phyloP scores from a whole-genome alignment of 495 filamentous ascomycete species.

The Neurospora sp. region DNA sequence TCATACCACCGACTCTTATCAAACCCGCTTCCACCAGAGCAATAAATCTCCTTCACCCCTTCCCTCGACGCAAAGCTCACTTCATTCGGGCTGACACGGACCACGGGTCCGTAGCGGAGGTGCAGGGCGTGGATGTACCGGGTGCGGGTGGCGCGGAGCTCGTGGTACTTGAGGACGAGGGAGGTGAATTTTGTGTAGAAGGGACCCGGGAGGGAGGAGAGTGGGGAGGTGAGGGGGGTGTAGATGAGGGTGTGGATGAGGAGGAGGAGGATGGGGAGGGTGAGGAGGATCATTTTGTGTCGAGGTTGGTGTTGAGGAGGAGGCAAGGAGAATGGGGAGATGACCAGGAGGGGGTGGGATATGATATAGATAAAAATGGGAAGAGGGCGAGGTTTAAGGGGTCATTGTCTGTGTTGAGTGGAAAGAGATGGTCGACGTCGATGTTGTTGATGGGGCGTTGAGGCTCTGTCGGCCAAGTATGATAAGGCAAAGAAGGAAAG shows the following conservation, averaged over 20 bases:
- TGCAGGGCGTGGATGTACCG: slow-evolving; percentile 47
- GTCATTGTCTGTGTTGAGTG: background rate
- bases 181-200: slow-evolving; percentile 43
- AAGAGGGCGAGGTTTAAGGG: background rate
- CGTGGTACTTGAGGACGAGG: slow-evolving; percentile 44
- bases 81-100: slow-evolving; percentile 50
- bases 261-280: slow-evolving; percentile 7
- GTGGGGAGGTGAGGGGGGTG: slow-evolving; percentile 24
- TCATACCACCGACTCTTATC: slow-evolving; percentile 61
- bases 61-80: slow-evolving; percentile 47
- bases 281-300: slow-evolving; percentile 8
- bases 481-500: background rate
- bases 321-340: background rate
- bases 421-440: background rate
- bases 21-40: slow-evolving; percentile 53
- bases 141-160: slow-evolving; percentile 44
- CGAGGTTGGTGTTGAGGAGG: background rate
- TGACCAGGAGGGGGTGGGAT: background rate
- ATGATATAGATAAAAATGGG: background rate
- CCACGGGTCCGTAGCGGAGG: slow-evolving; percentile 43
- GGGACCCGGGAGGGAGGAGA: slow-evolving; percentile 43
- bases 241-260: slow-evolving; percentile 4
- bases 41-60: slow-evolving; percentile 58
- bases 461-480: background rate
- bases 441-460: background rate